phyloP scores from a whole-genome alignment of 1,139 yeast species.

The Lodderomyces margitis region DNA sequence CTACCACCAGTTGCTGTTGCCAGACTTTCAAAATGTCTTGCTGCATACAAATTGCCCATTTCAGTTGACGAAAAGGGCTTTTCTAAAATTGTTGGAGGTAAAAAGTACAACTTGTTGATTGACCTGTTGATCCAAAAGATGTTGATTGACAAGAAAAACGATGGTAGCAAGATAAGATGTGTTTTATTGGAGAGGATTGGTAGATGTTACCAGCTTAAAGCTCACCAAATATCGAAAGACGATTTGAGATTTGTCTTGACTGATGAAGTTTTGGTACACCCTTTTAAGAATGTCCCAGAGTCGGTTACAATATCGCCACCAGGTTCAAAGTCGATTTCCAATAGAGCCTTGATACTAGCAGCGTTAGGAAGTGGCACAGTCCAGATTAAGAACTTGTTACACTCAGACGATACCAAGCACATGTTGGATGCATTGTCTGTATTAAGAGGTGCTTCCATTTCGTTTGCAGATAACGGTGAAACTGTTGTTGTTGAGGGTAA shows the following conservation, averaged over 20 bases:
- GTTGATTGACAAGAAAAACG: conserved; percentile 96
- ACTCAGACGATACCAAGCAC: conserved; percentile 93
- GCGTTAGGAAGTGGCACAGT: conserved; percentile 89
- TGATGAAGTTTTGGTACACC: conserved; percentile 72
- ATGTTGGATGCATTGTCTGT: conserved; percentile 86
- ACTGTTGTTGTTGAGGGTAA: conserved; percentile 83
- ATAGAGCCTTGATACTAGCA: conserved; percentile 89
- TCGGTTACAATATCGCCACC: conserved; percentile 73
- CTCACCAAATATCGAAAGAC: conserved; percentile 77
- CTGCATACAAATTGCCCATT: conserved; percentile 83
- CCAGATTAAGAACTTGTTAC: conserved; percentile 77
- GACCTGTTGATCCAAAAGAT: conserved; percentile 73
- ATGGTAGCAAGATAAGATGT: conserved; percentile 84
- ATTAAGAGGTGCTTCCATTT: conserved; percentile 77
- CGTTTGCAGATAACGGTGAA: conserved; percentile 84
- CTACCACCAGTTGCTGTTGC: conserved; percentile 93
- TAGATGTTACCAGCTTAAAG: conserved; percentile 81
- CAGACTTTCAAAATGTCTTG: conserved; percentile 75
- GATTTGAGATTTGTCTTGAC: conserved; percentile 81
- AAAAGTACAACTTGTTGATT: conserved; percentile 61
- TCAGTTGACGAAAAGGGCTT: conserved; percentile 67
- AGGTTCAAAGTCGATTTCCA: conserved; percentile 95
- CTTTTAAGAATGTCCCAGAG: conserved; percentile 44
- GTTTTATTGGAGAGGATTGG: conserved; percentile 86
- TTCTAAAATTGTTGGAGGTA: conserved; percentile 66